Evolutionary conservation across 108 stramenopile species (phyloP).

Genomic region (Hondaea fermentalgiana): DNA sequence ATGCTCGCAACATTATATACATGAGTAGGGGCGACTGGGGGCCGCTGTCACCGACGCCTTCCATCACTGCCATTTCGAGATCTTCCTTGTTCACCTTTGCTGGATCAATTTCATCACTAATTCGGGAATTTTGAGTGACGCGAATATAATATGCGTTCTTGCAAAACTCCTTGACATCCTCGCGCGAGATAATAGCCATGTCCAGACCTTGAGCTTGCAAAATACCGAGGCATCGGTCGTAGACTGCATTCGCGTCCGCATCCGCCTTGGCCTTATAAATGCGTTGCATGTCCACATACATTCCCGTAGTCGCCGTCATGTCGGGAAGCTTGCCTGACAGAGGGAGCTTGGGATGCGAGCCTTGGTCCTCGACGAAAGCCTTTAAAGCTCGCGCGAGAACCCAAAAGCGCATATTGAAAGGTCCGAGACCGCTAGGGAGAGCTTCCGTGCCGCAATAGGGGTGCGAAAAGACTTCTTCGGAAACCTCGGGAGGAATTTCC

Average conservation of each 20-base stretch:
- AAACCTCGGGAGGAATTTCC: conserved; percentile 42
- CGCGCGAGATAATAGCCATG: not conserved
- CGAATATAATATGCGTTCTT: not conserved
- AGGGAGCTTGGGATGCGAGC: conserved; percentile 30
- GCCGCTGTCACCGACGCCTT: not conserved
- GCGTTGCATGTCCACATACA: conserved; percentile 69
- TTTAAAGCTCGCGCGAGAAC: conserved; percentile 18
- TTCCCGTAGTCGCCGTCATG: conserved; percentile 73
- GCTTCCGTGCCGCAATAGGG: not conserved
- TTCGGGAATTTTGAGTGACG: not conserved
- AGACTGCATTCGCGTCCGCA: conserved; percentile 20
- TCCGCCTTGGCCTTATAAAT: conserved; percentile 64
- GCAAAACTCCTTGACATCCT: not conserved
- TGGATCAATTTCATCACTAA: not conserved
- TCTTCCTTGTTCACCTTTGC: not conserved
- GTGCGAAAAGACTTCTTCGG: conserved; percentile 34
- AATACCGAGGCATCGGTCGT: not conserved
- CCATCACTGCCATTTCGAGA: not conserved
- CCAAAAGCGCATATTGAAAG: not conserved
- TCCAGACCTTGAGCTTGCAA: not conserved
- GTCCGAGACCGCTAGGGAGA: not conserved
- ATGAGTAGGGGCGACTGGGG: conserved; percentile 63
- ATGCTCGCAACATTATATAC: conserved; percentile 70
- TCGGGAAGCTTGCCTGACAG: conserved; percentile 78
- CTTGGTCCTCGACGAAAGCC: not conserved